These are phyloP conservation scores for Notholithocarpus densiflorus DNA, from an alignment of 306 rosid genomes.

Conservation along the genomic window DNA sequence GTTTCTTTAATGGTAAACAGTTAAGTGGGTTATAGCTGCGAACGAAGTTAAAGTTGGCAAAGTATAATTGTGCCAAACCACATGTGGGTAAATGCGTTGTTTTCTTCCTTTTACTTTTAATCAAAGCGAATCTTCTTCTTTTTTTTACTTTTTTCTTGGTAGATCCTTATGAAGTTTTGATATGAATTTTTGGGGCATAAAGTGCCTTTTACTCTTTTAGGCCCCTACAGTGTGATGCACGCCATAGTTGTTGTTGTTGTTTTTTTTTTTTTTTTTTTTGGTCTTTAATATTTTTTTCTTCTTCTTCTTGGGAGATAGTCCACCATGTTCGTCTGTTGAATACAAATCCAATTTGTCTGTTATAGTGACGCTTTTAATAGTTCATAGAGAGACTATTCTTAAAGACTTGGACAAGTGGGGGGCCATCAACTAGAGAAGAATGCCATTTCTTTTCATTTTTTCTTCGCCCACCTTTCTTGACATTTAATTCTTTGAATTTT, in stretches of 20 bases:
- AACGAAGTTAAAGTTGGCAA: too few species aligned
- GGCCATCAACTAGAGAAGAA: neutral
- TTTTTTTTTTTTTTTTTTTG: too few species aligned
- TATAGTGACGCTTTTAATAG: neutral
- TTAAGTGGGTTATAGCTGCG: too few species aligned
- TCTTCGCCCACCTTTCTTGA: constrained; percentile 41
- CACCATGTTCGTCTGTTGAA: neutral
- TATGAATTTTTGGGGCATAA: neutral
- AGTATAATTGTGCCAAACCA: too few species aligned
- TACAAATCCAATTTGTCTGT: neutral
- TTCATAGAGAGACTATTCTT: constrained; percentile 9
- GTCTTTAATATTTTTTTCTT: rapidly evolving
- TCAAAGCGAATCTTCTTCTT: too few species aligned
- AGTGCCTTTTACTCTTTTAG: neutral
- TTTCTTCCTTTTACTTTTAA: too few species aligned
- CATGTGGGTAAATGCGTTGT: too few species aligned
- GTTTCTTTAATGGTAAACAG: too few species aligned
- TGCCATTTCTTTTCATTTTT: neutral
- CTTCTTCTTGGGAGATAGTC: neutral
- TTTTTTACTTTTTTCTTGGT: neutral
- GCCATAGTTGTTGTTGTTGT: neutral
- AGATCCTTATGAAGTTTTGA: neutral
- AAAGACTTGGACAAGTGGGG: neutral
- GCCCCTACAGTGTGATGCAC: neutral
- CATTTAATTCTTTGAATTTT: constrained; percentile 9